These are phyloP conservation scores for Fusarium protoensiforme DNA, from an alignment of 2,329 filamentous ascomycete genomes.

Conservation along the genomic window DNA sequence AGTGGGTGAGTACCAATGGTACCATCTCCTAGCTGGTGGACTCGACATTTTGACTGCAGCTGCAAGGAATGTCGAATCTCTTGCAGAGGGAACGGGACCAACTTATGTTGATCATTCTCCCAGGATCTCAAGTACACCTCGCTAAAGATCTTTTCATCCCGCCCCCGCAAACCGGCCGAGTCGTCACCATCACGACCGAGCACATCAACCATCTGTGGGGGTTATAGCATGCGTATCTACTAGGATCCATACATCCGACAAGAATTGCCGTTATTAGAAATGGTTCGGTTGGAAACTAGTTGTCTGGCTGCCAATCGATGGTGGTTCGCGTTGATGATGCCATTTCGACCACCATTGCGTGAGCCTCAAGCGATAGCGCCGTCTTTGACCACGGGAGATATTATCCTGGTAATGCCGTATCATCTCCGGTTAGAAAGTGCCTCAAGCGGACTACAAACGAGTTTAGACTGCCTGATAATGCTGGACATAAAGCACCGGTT, in stretches of 20 bases:
- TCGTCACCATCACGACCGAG: conserved; percentile 4
- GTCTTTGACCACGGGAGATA: not conserved
- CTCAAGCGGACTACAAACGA: not conserved
- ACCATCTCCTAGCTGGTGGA: conserved; percentile 19
- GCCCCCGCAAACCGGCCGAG: not conserved
- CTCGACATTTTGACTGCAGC: conserved; percentile 12
- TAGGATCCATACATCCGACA: not conserved
- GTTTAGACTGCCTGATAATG: not conserved
- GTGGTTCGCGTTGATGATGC: not conserved
- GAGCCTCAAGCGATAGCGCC: not conserved
- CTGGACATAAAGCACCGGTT: not conserved
- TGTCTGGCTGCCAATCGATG: not conserved
- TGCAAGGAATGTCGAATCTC: not conserved
- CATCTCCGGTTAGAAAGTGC: not conserved
- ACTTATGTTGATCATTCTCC: not conserved
- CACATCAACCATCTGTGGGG: conserved; percentile 11
- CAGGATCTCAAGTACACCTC: not conserved
- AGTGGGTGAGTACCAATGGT: conserved; percentile 59
- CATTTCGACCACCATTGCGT: conserved; percentile 8
- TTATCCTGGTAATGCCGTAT: not conserved
- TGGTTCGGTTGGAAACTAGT: not conserved
- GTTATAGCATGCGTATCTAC: not conserved
- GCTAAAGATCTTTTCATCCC: not conserved
- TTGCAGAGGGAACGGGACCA: not conserved
- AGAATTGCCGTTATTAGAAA: not conserved